Percentiles rank a stretch among this genome's conserved stretches.
Evolutionary conservation across 2,329 filamentous ascomycete genomes (phyloP).

Genomic region (Venturia oleaginea): DNA sequence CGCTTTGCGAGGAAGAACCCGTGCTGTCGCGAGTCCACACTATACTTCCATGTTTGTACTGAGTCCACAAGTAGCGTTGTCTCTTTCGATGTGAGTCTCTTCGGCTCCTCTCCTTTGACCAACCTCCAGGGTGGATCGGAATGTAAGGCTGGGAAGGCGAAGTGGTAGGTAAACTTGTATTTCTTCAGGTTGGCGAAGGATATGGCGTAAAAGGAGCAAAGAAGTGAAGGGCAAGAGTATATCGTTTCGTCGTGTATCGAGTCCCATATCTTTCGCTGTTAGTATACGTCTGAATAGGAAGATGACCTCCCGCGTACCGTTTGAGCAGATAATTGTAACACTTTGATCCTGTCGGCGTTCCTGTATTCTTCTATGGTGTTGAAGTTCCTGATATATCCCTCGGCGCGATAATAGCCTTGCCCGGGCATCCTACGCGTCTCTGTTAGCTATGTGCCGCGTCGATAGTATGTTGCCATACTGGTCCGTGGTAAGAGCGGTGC

Average conservation of each 20-base stretch:
- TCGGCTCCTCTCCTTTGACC: constrained; percentile 26
- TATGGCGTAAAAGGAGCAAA: constrained; percentile 80
- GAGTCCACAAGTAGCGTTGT: constrained; percentile 70
- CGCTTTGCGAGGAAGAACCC: constrained; percentile 96
- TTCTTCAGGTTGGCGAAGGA: constrained; percentile 96
- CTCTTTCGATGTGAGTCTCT: constrained; percentile 55
- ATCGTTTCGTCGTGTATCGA: constrained; percentile 95
- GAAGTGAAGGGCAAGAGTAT: constrained; percentile 84
- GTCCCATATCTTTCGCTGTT: constrained; percentile 71
- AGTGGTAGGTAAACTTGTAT: constrained; percentile 97
- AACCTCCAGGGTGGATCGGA: constrained; percentile 77
- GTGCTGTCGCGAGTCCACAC: constrained; percentile 71
- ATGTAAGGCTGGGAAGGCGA: constrained; percentile 88
- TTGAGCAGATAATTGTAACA: constrained; percentile 69
- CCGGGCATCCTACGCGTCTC: constrained; percentile 30
- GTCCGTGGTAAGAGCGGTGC: constrained; percentile 73
- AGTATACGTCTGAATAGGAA: constrained; percentile 10
- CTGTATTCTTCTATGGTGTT: constrained; percentile 94
- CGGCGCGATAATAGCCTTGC: constrained; percentile 64
- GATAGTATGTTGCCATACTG: constrained; percentile 52
- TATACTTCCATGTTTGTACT: constrained; percentile 80
- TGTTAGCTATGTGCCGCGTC: constrained; percentile 4
- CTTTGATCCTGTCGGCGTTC: constrained; percentile 66
- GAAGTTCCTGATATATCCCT: constrained; percentile 90
- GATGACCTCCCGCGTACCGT: constrained; percentile 48